These are phyloP conservation scores for Leccinum fibrillosum DNA, from an alignment of 768 basidiomycete genomes.

Conservation along the genomic window DNA sequence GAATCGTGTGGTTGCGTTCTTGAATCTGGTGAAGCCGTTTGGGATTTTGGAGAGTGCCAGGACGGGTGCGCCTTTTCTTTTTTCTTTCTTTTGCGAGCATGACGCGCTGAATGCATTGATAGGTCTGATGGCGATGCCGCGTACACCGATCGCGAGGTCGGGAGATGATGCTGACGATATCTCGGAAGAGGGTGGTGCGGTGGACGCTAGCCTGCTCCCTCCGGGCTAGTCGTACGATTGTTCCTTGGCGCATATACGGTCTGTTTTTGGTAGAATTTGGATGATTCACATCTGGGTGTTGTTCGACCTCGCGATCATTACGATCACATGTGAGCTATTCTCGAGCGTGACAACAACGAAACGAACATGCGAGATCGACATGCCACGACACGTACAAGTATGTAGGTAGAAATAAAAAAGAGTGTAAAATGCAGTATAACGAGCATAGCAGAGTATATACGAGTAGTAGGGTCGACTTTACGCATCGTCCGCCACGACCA, in stretches of 20 bases:
- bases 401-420: not conserved
- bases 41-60: slow-evolving; percentile 94
- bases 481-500: not conserved
- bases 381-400: not conserved
- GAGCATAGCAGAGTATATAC: too few species aligned
- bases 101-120: not conserved
- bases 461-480: not conserved
- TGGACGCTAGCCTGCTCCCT: slow-evolving; percentile 91
- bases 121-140: slow-evolving; percentile 99
- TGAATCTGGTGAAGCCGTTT: slow-evolving; percentile 88
- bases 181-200: slow-evolving; percentile 49
- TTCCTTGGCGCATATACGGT: too few species aligned
- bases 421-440: not conserved
- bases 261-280: too few species aligned
- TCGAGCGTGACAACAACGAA: too few species aligned
- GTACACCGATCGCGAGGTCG: slow-evolving; percentile 76
- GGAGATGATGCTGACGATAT: slow-evolving; percentile 56
- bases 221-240: slow-evolving; percentile 61
- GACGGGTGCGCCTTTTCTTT: slow-evolving; percentile 58
- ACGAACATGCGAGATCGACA: too few species aligned
- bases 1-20: slow-evolving; percentile 85
- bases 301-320: too few species aligned
- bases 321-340: too few species aligned
- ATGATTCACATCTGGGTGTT: too few species aligned
- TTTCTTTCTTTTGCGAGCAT: too few species aligned